phyloP scores from a whole-genome alignment of 2,329 filamentous ascomycete species.

The Venturia effusa region DNA sequence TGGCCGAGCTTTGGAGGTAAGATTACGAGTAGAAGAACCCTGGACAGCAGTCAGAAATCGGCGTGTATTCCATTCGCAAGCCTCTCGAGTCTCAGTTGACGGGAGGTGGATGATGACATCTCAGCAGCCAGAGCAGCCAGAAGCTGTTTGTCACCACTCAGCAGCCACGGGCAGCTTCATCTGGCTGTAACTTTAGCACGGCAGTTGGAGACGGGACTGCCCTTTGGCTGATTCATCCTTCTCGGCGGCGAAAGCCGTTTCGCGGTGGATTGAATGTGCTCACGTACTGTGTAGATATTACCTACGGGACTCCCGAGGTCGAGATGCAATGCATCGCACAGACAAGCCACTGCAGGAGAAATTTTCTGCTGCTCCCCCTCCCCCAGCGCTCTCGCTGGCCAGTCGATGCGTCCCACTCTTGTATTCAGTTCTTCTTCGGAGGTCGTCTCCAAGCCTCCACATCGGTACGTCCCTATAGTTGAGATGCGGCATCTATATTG shows the following conservation, averaged over 20 bases:
- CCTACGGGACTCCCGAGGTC: too few relatives aligned
- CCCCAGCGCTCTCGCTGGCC: not conserved
- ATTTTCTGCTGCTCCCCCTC: too few relatives aligned
- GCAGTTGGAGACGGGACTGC: not conserved
- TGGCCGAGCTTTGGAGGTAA: not conserved
- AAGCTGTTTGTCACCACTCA: not conserved
- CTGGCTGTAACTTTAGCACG: not conserved
- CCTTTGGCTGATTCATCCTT: not conserved
- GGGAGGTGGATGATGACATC: too few relatives aligned
- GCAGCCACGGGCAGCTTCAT: not conserved
- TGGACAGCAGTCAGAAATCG: too few relatives aligned
- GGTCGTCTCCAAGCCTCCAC: too few relatives aligned
- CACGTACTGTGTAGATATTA: too few relatives aligned
- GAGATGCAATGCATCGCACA: too few relatives aligned
- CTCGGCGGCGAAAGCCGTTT: not conserved
- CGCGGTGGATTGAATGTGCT: not conserved
- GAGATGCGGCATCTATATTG: not conserved
- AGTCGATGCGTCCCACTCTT: not conserved
- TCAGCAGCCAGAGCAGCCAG: too few relatives aligned
- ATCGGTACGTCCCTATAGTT: not conserved
- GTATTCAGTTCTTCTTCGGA: too few relatives aligned
- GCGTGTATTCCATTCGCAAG: not conserved
- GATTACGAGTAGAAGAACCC: too few relatives aligned
- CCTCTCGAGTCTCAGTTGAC: too few relatives aligned
- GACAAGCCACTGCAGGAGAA: not conserved